These are phyloP conservation scores for Gossypium schwendimanii DNA, from an alignment of 441 rosid species.

Conservation along the genomic window DNA sequence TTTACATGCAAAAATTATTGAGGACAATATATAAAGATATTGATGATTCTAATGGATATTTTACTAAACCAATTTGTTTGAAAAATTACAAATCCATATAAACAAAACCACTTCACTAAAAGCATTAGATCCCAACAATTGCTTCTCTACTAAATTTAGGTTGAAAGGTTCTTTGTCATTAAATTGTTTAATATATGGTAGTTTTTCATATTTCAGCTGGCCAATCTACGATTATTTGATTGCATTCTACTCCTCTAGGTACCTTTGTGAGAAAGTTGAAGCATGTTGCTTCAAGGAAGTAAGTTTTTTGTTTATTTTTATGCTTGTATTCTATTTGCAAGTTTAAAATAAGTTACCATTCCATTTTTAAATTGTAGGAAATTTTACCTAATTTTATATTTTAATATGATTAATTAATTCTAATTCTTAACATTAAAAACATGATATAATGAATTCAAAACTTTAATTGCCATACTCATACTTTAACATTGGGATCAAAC, in stretches of 20 bases:
- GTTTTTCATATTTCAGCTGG: conserved; percentile 59
- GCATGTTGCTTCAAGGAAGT: conserved; percentile 78
- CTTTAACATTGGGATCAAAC: background rate
- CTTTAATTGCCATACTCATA: background rate
- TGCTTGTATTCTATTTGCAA: background rate
- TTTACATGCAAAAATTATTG: no score
- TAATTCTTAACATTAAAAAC: background rate
- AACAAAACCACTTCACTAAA: no score
- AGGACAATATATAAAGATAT: no score
- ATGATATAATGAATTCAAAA: background rate
- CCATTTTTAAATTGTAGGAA: background rate
- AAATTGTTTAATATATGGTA: conserved; percentile 18
- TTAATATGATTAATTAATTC: background rate
- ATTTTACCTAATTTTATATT: background rate
- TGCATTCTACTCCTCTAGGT: conserved; percentile 89
- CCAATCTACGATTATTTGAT: conserved; percentile 92
- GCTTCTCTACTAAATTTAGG: no score
- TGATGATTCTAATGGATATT: no score
- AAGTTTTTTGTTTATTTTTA: background rate
- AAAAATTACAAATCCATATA: no score
- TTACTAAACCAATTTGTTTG: no score
- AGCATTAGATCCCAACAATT: no score
- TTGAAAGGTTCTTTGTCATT: background rate
- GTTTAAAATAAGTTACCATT: background rate
- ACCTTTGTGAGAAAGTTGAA: conserved; percentile 80